Base-by-base conservation (phyloP, 2,329 filamentous ascomycete species). In the Paraphoma chrysanthemicola region DNA sequence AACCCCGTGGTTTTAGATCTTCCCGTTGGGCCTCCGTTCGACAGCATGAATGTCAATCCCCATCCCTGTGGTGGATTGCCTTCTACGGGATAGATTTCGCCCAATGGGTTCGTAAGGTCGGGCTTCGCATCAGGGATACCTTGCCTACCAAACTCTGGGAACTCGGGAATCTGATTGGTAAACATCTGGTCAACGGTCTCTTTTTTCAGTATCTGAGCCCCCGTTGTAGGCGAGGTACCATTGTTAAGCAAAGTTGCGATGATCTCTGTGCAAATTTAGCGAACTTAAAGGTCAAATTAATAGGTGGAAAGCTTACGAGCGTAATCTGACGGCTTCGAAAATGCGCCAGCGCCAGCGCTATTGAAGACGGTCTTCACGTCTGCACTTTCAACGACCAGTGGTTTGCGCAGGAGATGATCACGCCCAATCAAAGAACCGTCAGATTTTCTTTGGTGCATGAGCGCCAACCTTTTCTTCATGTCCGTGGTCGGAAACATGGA, bases 101-200 rank as follows among this genome's bases (percentile, higher is more conserved):
- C 70, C 5, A 84, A 61, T 0, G 75, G 68, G 61, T 85, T 83
- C 1, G 82, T 82, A 3, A 83, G 70, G 16, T 84, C 79, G 0
- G 82, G 80, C 59, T 83, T 86, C 0, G 81, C 75, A 6, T 77
- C 78, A 0, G 79, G 72, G 6, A 86, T 78, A 2, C 64, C 63
- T 53, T 82, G 57, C 1, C 81, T 77, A 14, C 77, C 78, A 56
- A 83, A 85, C 56, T 86, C 63, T 4, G 85, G 84, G 44, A 83
- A 80, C 1, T 80, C 54, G 1, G 82, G 77, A 44, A 88, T 80
- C 54, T 87, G 86, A 67, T 90, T 89, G 42, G 74, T 78, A 69
- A 88, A 90, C 86, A 90, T 90, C 31, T 82, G 75, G 14, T 87
- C 81, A 0, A 91, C 82, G 0, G 87, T 90, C 18, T 80, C 76